A percentile compares a stretch with the other conserved stretches of the same genome.
phyloP scores from a whole-genome alignment of 176 grass and related monocot species.

The Lolium multiflorum region DNA sequence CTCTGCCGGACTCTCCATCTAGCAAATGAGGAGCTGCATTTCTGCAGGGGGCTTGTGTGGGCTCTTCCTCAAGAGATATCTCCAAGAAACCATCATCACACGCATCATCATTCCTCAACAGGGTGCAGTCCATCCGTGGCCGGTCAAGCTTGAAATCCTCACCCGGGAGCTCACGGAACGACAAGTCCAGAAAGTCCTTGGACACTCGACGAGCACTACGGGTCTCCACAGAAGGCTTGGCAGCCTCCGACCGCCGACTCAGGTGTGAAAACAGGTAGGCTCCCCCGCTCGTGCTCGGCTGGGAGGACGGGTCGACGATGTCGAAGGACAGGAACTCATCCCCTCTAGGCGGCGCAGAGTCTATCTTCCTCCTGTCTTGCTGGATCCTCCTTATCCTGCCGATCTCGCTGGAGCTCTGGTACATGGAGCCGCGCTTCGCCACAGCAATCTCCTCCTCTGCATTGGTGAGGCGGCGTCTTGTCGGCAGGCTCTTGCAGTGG shows the following conservation, averaged over 20 bases:
- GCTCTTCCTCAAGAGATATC: slow-evolving; percentile 59
- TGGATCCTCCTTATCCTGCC: slow-evolving; percentile 61
- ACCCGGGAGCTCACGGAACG: slow-evolving; percentile 64
- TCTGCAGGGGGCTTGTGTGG: slow-evolving; percentile 8
- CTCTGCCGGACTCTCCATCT: slow-evolving; percentile 9
- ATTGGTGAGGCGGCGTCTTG: slow-evolving; percentile 42
- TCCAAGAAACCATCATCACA: slow-evolving; percentile 63
- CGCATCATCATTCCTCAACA: slow-evolving; percentile 42
- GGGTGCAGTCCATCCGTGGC: slow-evolving; percentile 55
- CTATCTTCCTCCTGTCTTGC: slow-evolving; percentile 82
- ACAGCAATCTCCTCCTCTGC: slow-evolving; percentile 40
- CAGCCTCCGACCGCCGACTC: slow-evolving; percentile 25
- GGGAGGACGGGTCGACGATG: slow-evolving; percentile 55
- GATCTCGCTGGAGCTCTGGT: slow-evolving; percentile 93
- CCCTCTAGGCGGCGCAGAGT: slow-evolving; percentile 44
- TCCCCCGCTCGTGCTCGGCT: slow-evolving; percentile 58
- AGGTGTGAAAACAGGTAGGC: slow-evolving; percentile 38
- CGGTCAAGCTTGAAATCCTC: slow-evolving; percentile 48
- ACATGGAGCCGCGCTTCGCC: slow-evolving; percentile 87
- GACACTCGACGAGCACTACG: slow-evolving; percentile 41
- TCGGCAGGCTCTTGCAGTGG: slow-evolving; percentile 83
- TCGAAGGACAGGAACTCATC: slow-evolving; percentile 80
- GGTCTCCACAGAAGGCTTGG: slow-evolving; percentile 43
- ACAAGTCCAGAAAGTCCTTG: slow-evolving; percentile 65
- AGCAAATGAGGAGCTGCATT: slow-evolving; percentile 42